Evolutionary conservation across 495 filamentous ascomycete genomes (phyloP), one percentile per base, ranked within the genome.

Genomic region (Aspergillus conjunctus): DNA sequence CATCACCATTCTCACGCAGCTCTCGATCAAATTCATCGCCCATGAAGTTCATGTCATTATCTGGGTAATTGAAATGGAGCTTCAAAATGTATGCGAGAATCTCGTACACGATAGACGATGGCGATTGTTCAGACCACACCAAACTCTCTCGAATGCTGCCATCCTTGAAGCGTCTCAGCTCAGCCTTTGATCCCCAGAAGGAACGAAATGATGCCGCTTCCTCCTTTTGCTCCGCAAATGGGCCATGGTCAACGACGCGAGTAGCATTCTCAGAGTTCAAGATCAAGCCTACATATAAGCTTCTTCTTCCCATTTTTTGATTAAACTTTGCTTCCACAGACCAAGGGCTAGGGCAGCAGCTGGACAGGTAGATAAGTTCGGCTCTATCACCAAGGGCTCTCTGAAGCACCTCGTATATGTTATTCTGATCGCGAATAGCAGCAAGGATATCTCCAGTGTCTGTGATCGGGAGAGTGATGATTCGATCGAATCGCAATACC

Each of bases 161-260:
- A 61, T 84, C 83, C 58, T 81, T 81, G 65, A 83, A 84, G 26
- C 81, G 74, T 55, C 81, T 75, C 43, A 84, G 68, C 63, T 84
- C 81, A 10, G 81, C 76, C 63, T 84, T 84, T 15, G 78, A 73
- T 31, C 81, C 81, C 81, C 81, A 83, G 57, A 84, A 83, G 5
- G 66, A 67, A 20, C 78, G 73, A 64, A 82, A 83, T 1, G 70
- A 69, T 37, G 72, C 70, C 30, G 80, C 75, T 60, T 76, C 78
- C 20, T 73, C 73, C 59, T 80, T 91, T 50, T 91, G 81, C 69
- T 97, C 91, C 4, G 91, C 91, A 0, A 87, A 69, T 2, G 94
- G 94, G 3, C 94, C 94, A 66, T 91, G 88, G 66, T 98, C 94
- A 45, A 97, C 87, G 20, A 83, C 78, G 20, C 92, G 87, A 46